Base-by-base conservation (phyloP, 805 yeast genomes). In the Nakazawaea sp. region DNA sequence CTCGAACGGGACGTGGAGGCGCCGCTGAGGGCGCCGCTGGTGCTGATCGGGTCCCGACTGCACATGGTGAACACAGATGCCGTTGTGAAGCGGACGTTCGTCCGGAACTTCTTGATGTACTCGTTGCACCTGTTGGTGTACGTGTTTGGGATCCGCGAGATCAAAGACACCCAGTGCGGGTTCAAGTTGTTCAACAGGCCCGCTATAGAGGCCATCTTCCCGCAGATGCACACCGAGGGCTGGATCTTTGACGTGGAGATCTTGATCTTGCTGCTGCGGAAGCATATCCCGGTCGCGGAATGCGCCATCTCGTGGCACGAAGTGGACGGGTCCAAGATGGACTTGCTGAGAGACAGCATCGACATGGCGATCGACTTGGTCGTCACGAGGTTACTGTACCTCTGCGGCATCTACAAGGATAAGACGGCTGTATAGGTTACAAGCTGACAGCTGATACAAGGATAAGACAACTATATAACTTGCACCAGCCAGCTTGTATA, bases 211-310 rank as follows among this genome's bases (percentile, higher is more conserved):
- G 50, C 51, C 36, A 84, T 92, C 30, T 87, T 88, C 58, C 96
- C 97, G 2, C 78, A 72, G 46, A 74, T 92, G 83, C 97, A 90
- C 57, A 90, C 95, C 9, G 98, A 92, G 59, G 80, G 97, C 36
- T 92, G 98, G 98, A 92, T 92, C 26, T 92, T 92, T 59, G 98
- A 92, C 54, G 97, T 92, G 23, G 98, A 92, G 62, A 75, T 90
- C 12, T 66, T 92, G 46, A 73, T 92, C 37, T 63, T 92, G 42
- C 96, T 89, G 1, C 73, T 76, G 47, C 66, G 84, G 44, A 86
- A 86, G 55, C 49, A 59, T 0, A 78, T 90, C 27, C 68, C 72
- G 3, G 68, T 89, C 32, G 63, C 60, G 35, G 98, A 92, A 62
- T 74, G 89, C 15, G 78, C 96, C 8, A 86, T 92, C 27, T 82